Base-by-base conservation (phyloP, 2,329 filamentous ascomycete species). In the Endoconidiophora polonica region DNA sequence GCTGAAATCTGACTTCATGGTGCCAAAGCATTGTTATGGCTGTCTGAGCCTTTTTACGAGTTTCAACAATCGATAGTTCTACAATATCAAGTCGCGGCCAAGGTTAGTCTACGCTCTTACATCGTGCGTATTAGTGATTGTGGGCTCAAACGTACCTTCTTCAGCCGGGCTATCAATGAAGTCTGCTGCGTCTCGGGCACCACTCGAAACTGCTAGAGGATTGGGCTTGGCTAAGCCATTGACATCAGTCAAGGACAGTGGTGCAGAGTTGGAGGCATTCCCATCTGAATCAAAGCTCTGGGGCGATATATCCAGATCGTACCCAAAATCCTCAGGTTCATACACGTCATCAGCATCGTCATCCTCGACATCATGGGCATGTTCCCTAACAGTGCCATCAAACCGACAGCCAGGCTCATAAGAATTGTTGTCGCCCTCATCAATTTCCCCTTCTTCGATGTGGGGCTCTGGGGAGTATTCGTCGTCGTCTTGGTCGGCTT, bases 1-100 rank as follows among this genome's bases (percentile, higher is more conserved):
- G 74, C 49, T 81, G 72, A 59, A 81, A 94, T 18, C 77, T 76
- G 52, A 93, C 77, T 45, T 85, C 82, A 53, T 84, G 61, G 1
- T 72, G 69, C 65, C 69, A 72, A 2, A 88, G 66, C 37, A 75
- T 72, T 26, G 85, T 62, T 38, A 88, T 77, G 3, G 83, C 80
- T 22, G 76, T 74, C 58, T 79, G 74, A 0, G 83, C 83, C 55
- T 74, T 69, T 54, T 73, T 76, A 49, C 68, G 73, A 29, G 66
- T 70, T 48, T 72, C 68, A 3, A 62, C 54, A 26, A 52, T 6
- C 26, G 40, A 44, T 9, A 42, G 20, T 3, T 36, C 50, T 52
- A 44, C 7, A 40, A 3, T 5, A 42, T 16, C 9, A 7, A 10
- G 10, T 43, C 14, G 18, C 18, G n/a, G 36, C 33, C 33, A 24